Conservation (phyloP, 1,284 basidiomycete genomes). For the Fomitopsis betulina region DNA sequence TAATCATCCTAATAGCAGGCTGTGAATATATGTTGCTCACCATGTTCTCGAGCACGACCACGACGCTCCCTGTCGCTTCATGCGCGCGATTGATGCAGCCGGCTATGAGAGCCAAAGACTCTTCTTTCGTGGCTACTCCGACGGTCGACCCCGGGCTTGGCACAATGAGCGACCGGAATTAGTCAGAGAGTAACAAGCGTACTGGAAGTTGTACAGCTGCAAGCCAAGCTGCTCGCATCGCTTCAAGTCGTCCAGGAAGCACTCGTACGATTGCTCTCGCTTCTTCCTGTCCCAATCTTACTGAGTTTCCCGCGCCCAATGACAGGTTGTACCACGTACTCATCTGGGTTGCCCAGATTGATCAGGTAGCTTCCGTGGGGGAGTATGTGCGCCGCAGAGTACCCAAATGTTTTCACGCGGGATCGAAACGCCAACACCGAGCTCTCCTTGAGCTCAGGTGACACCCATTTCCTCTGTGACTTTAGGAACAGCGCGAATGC, state of each 20-base stretch:
- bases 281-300: slow-evolving; percentile 47
- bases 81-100: slow-evolving; percentile 77
- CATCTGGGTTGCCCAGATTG: slow-evolving; percentile 80
- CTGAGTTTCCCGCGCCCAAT: no score
- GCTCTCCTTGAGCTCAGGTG: slow-evolving; percentile 48
- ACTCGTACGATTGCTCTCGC: slow-evolving; percentile 72
- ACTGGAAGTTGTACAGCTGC: slow-evolving; percentile 84
- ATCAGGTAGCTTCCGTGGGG: slow-evolving; percentile 86
- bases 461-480: slow-evolving; percentile 78
- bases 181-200: slow-evolving; percentile 24
- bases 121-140: slow-evolving; percentile 56
- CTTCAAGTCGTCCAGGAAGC: slow-evolving; percentile 82
- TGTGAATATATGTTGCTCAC: slow-evolving; percentile 26
- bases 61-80: slow-evolving; percentile 57
- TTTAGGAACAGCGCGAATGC: slow-evolving; percentile 84
- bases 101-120: slow-evolving; percentile 65
- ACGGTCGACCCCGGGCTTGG: slow-evolving; percentile 78
- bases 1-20: not conserved
- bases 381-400: slow-evolving; percentile 55
- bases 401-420: slow-evolving; percentile 54
- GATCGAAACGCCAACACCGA: slow-evolving; percentile 52
- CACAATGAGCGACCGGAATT: not conserved
- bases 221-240: slow-evolving; percentile 79
- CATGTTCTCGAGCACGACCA: slow-evolving; percentile 84
- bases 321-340: slow-evolving; percentile 35